Evolutionary conservation across 1,284 basidiomycete species (phyloP).

Genomic region (Pyrrhoderma lamaoense): DNA sequence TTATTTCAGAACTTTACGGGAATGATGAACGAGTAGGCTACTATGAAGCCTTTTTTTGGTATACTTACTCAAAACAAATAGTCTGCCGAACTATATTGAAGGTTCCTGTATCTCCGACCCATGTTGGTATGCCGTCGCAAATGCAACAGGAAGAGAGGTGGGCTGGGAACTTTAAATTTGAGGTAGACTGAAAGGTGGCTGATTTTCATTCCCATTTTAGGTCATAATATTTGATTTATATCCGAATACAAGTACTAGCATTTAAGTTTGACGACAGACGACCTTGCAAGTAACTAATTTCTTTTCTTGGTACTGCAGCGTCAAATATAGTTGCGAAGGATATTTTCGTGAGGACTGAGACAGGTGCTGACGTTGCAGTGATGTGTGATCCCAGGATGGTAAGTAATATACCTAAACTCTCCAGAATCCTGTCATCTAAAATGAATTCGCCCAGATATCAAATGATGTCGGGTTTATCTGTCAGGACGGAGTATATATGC

Average conservation of each 20-base stretch:
- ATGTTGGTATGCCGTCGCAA: slow-evolving; percentile 44
- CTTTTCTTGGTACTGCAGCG: slow-evolving; percentile 25
- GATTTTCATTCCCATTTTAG: not conserved
- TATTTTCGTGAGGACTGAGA: slow-evolving; percentile 39
- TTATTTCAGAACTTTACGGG: slow-evolving; percentile 48
- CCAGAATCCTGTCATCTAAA: not conserved
- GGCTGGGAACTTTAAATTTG: not conserved
- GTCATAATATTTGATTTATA: slow-evolving; percentile 50
- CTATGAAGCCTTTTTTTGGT: not conserved
- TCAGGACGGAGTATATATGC: slow-evolving; percentile 41
- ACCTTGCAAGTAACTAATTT: not conserved
- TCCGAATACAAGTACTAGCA: slow-evolving; percentile 38
- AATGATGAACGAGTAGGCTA: slow-evolving; percentile 40
- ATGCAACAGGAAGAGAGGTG: slow-evolving; percentile 50
- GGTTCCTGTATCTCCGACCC: slow-evolving; percentile 51
- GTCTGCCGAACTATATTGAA: slow-evolving; percentile 42
- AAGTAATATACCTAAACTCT: slow-evolving; percentile 19
- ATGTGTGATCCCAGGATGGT: slow-evolving; percentile 51
- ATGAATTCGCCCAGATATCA: slow-evolving; percentile 30
- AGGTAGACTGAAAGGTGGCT: not conserved
- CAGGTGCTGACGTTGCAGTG: slow-evolving; percentile 35
- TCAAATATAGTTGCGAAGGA: slow-evolving; percentile 43
- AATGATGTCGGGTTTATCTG: slow-evolving; percentile 51
- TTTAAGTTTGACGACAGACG: not conserved
- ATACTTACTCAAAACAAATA: slow-evolving; percentile 20